These are phyloP conservation scores for Apiospora rasikravindrae DNA, from an alignment of 2,329 filamentous ascomycete species.

Conservation along the genomic window DNA sequence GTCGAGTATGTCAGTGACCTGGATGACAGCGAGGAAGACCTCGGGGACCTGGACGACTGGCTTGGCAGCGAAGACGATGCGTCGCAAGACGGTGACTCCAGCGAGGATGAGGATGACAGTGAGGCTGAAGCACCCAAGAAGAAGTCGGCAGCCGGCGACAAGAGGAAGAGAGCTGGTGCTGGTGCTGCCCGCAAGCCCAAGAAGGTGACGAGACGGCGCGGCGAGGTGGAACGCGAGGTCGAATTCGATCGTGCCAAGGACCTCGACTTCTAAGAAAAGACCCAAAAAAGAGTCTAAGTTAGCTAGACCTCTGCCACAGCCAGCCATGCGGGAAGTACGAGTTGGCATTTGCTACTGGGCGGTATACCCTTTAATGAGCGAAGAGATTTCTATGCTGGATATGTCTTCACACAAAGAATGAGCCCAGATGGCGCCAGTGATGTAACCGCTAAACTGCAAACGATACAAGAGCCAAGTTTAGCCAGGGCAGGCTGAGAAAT, in stretches of 20 bases:
- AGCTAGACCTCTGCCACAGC: not conserved
- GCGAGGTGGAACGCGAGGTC: constrained; percentile 80
- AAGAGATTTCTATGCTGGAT: not conserved
- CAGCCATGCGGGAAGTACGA: not conserved
- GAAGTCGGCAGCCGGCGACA: constrained; percentile 53
- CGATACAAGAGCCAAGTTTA: not conserved
- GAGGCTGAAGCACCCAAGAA: constrained; percentile 63
- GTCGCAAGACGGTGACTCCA: constrained; percentile 61
- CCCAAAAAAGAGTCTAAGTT: not conserved
- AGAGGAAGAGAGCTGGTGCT: constrained; percentile 46
- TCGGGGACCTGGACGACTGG: constrained; percentile 90
- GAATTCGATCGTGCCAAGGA: constrained; percentile 52
- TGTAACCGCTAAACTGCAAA: not conserved
- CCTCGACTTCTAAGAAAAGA: constrained; percentile 36
- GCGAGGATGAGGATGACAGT: constrained; percentile 58
- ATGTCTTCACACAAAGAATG: not conserved
- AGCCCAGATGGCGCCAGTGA: constrained; percentile 1
- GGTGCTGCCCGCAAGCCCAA: constrained; percentile 52
- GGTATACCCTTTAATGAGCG: not conserved
- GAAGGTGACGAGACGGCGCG: constrained; percentile 62
- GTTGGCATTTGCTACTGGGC: not conserved
- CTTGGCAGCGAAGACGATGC: constrained; percentile 73
- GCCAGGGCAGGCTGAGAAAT: not conserved
- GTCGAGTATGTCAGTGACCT: constrained; percentile 95
- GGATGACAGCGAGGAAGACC: constrained; percentile 81